Base-by-base conservation (phyloP, 2,329 filamentous ascomycete genomes). In the Cercospora nicotianae region DNA sequence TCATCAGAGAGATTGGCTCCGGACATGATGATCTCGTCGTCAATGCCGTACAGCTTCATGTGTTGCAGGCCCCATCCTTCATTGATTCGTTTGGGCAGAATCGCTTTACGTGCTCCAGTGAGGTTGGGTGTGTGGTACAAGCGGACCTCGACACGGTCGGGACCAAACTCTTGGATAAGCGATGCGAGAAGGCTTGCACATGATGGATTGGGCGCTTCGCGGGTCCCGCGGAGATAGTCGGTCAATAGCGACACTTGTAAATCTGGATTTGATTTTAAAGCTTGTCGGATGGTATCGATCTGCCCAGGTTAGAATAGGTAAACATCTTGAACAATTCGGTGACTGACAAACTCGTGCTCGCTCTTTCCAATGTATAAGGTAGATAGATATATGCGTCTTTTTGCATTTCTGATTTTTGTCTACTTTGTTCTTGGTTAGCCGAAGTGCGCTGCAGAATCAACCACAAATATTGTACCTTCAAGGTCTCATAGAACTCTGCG, bases 121-220 rank as follows among this genome's bases (percentile, higher is more conserved):
- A 99, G 81, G 76, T 99, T 99, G 0, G 95, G 95, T 0, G 95
- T 99, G 80, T 99, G 95, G 77, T 96, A 99, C 93, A 99, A 96
- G 74, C 94, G 91, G 70, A 99, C 89, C 76, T 97, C 93, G 48
- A 99, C 93, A 42, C 94, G 87, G 1, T 92, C 89, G 4, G 89
- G 78, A 0, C 94, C 94, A 80, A 97, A 96, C 74, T 97, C 92
- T 6, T 85, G 81, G 10, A 97, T 86, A n/a, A 99, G 82, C 0
- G 93, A 90, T 5, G 90, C 91, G 42, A 99, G 86, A 12, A 99
- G 84, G 10, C 94, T 97, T 2, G 94, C 95, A 79, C 91, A 95
- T 72, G 93, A 96, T 58, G 93, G 85, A 13, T 92, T 81, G 0
- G 95, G 95, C 0, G 92, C 90, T 80, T 99, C 95, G 71, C 95